Evolutionary conservation across 495 filamentous ascomycete genomes (phyloP).

Genomic region (Rhizodiscina lignyota): DNA sequence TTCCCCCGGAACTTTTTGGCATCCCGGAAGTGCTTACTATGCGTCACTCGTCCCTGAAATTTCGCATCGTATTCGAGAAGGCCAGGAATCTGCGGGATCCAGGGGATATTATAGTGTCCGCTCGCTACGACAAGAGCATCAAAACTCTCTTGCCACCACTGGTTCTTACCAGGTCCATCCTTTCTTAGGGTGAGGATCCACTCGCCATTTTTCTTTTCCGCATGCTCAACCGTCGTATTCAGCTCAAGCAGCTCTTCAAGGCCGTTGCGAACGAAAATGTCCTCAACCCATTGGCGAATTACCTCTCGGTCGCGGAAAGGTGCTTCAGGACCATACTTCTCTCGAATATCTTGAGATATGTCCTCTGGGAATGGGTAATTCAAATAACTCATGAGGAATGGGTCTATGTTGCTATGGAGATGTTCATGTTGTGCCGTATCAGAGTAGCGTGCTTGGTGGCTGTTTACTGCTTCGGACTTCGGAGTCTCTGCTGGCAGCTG

Average conservation of each 20-base stretch:
- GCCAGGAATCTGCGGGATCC: constrained; percentile 3
- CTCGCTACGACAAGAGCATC: constrained; percentile 9
- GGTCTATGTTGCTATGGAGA: constrained; percentile 27
- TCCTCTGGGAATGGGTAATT: constrained; percentile 23
- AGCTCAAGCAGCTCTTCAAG: constrained; percentile 4
- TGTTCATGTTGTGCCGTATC: constrained; percentile 30
- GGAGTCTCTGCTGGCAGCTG: constrained; percentile 29
- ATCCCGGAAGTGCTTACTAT: constrained; percentile 7
- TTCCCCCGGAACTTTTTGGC: constrained; percentile 3
- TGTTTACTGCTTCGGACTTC: constrained; percentile 8
- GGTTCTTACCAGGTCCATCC: constrained; percentile 1
- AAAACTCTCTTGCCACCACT: constrained; percentile 7
- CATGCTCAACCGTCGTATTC: constrained; percentile 6
- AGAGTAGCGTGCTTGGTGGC: constrained; percentile 27
- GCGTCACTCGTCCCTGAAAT: constrained; percentile 1
- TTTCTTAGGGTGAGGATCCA: constrained; percentile 4
- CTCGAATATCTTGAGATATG: not conserved
- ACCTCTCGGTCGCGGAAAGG: constrained; percentile 4
- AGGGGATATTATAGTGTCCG: constrained; percentile 7
- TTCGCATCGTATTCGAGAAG: constrained; percentile 2
- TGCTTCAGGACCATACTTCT: constrained; percentile 2
- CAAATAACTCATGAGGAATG: constrained; percentile 22
- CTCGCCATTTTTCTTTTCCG: constrained; percentile 4
- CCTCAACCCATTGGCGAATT: constrained; percentile 3
- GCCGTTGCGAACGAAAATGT: constrained; percentile 3